Conservation (phyloP, 345 rosid genomes). For the Camelina neglecta region DNA sequence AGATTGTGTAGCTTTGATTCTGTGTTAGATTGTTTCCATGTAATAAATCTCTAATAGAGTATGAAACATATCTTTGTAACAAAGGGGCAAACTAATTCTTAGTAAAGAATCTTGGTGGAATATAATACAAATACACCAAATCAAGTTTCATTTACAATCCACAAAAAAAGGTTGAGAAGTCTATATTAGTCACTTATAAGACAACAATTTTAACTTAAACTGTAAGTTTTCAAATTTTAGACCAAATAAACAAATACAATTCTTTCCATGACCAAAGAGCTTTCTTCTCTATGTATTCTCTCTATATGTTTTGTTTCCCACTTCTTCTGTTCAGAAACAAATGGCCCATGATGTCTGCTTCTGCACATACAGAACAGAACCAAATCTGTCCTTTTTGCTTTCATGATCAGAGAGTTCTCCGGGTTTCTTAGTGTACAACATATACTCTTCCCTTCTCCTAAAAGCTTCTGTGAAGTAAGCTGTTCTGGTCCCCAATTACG, state of each 20-base stretch:
- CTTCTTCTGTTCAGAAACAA: slow-evolving; percentile 20
- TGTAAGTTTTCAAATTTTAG: background rate
- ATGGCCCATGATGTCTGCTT: slow-evolving; percentile 32
- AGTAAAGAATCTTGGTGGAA: slow-evolving; percentile 17
- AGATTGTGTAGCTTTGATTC: background rate
- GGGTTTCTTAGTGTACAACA: slow-evolving; percentile 33
- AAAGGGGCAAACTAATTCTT: background rate
- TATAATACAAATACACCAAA: slow-evolving; percentile 34
- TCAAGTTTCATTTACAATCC: slow-evolving; percentile 40
- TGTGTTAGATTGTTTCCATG: background rate
- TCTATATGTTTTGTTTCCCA: slow-evolving; percentile 1
- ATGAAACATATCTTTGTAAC: background rate
- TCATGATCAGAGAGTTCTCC: slow-evolving; percentile 11
- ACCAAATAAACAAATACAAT: slow-evolving; percentile 20
- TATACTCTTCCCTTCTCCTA: slow-evolving; percentile 25
- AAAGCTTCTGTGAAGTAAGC: slow-evolving; percentile 32
- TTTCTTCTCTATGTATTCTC: slow-evolving; percentile 36
- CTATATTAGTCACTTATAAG: slow-evolving; percentile 13
- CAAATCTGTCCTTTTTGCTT: slow-evolving; percentile 24
- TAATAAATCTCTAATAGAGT: background rate
- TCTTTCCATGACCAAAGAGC: slow-evolving; percentile 22
- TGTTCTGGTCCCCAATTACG: slow-evolving; percentile 25
- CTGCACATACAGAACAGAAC: slow-evolving; percentile 21
- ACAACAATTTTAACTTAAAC: slow-evolving; percentile 12
- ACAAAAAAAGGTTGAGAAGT: background rate